Conservation (phyloP, 805 yeast species). For the Myxozyma melibiosi region DNA sequence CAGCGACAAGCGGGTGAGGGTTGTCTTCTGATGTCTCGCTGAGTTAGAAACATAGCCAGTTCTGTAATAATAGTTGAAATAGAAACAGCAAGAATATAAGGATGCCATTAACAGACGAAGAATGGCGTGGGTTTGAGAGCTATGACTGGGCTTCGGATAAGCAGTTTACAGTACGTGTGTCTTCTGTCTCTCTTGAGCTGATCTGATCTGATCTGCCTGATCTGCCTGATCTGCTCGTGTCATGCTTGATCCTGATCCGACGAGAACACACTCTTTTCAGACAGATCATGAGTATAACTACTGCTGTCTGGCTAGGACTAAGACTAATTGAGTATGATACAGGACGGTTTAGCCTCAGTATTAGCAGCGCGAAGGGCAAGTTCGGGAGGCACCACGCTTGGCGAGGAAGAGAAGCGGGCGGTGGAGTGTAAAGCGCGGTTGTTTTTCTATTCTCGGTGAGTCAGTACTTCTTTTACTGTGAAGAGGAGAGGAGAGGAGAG, state of each 20-base stretch:
- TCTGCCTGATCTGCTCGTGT: background rate
- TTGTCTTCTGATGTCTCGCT: no score
- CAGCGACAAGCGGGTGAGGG: no score
- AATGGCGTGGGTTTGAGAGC: slow-evolving; percentile 23
- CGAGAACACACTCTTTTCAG: no score
- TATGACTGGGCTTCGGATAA: slow-evolving; percentile 25
- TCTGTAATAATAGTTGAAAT: background rate
- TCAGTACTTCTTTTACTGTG: background rate
- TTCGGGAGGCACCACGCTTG: slow-evolving; percentile 1
- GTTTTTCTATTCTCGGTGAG: slow-evolving; percentile 25
- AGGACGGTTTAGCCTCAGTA: slow-evolving; percentile 17
- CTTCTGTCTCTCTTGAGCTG: no score
- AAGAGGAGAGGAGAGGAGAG: background rate
- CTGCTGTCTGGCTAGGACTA: no score
- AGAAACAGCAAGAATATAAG: background rate
- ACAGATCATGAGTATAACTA: no score
- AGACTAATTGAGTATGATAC: background rate
- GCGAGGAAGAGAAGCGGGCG: slow-evolving; percentile 7
- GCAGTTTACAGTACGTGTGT: slow-evolving; percentile 21
- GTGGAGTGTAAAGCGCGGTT: slow-evolving; percentile 22
- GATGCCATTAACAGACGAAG: slow-evolving; percentile 12
- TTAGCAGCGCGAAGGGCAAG: slow-evolving; percentile 1
- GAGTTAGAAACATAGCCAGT: no score
- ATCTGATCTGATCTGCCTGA: background rate
- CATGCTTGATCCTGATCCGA: no score